Base-by-base conservation (phyloP, 345 rosid species). In the Populus tremula region DNA sequence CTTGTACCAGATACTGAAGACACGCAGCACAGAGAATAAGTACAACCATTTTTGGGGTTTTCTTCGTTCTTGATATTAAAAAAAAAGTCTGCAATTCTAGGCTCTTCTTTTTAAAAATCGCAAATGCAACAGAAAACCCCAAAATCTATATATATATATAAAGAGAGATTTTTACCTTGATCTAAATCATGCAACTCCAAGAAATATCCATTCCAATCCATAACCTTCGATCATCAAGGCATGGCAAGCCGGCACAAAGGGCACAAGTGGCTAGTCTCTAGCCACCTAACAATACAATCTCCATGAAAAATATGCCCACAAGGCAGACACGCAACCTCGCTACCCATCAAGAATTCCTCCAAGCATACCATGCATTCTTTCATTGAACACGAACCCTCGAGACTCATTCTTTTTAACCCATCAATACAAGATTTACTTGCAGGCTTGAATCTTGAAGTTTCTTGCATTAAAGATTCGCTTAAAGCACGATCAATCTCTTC, bases 241-340 rank as follows among this genome's bases (percentile, higher is more conserved):
- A 71, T 33, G 38, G 63, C 16, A 71, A 71, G 50, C 39, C 76
- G 70, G 66, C 72, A 66, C 49, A 67, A 16, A 71, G 81, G 81
- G 39, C 81, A 78, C 54, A 66, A 16, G 27, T 72, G 71, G 70
- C 72, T 72, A 0, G 38, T 65, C 54, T 38, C 41, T 8, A 78
- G 71, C 72, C 81, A 72, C 27, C 25, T 47, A 27, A 54, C 56
- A 7, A 65, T 50, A 36, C 81, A 72, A 14, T 71, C 66, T 45
- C 45, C 53, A 53, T 72, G 81, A 47, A 47, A 78, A 25, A 50
- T 43, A 78, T 78, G 77, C 7, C 66, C 66, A 53, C 76, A 78
- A 53, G 67, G 76, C 72, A 78, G 23, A 31, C 56, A 10, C 10
- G 25, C 27, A 8, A 67, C n/a, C 39, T 72, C 67, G 1, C 12